Evolutionary conservation across 1,139 yeast genomes (phyloP).

Genomic region (Nakaseomyces bracarensis): DNA sequence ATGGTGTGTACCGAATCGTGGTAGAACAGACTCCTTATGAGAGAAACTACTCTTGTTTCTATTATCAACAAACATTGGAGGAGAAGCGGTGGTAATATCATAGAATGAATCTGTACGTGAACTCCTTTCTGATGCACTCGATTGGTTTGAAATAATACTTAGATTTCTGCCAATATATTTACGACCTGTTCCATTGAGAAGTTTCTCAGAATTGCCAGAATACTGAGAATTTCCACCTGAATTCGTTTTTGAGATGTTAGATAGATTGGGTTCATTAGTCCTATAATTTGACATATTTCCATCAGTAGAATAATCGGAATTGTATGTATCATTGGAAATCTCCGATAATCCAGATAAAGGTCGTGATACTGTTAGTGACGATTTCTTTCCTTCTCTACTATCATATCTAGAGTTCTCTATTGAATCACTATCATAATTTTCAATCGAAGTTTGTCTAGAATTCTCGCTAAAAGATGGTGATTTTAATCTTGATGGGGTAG

Average conservation of each 20-base stretch:
- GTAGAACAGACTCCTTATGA: conserved; percentile 25
- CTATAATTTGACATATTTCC: conserved; percentile 27
- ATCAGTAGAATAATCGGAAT: conserved; percentile 33
- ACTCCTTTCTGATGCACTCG: conserved; percentile 36
- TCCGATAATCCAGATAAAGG: conserved; percentile 65
- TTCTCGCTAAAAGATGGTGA: conserved; percentile 26
- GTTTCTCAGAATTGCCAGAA: conserved; percentile 13
- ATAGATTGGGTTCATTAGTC: conserved; percentile 14
- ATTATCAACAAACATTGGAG: conserved; percentile 20
- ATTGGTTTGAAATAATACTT: conserved; percentile 36
- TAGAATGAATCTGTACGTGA: conserved; percentile 37
- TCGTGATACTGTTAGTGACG: conserved; percentile 18
- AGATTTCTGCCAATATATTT: conserved; percentile 29
- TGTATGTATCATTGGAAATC: conserved; percentile 48
- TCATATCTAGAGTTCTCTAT: conserved; percentile 12
- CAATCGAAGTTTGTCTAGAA: conserved; percentile 21
- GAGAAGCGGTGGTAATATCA: conserved; percentile 32
- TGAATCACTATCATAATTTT: conserved; percentile 20
- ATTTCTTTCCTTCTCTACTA: conserved; percentile 14
- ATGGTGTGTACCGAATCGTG: conserved; percentile 22
- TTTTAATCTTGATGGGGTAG: conserved; percentile 22
- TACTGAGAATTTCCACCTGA: conserved; percentile 14
- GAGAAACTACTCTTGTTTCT: conserved; percentile 15
- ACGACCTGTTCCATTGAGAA: conserved; percentile 11
- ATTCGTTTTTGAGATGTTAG: conserved; percentile 12